Evolutionary conservation across 2,329 filamentous ascomycete genomes (phyloP).

Genomic region (Laburnicola sp.): DNA sequence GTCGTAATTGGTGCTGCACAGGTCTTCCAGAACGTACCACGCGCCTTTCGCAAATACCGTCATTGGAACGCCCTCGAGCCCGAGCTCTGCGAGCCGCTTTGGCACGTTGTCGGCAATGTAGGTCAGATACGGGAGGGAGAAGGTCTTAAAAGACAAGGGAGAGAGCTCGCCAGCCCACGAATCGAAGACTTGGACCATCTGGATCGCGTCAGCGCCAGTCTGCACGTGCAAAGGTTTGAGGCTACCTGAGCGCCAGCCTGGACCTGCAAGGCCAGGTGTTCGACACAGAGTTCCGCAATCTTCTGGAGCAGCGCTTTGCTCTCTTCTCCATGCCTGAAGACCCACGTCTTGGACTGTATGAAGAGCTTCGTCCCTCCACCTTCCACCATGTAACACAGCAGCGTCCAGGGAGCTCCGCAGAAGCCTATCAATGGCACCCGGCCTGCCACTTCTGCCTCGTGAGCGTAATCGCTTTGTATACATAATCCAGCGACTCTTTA

Average conservation of each 20-base stretch:
- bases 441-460: constrained; percentile 81
- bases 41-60: constrained; percentile 97
- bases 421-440: constrained; percentile 94
- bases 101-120: constrained; percentile 84
- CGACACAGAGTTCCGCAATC: constrained; percentile 91
- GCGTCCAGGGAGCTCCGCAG: constrained; percentile 94
- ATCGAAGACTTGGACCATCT: constrained; percentile 95
- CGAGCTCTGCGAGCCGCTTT: constrained; percentile 70
- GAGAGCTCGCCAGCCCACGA: constrained; percentile 96
- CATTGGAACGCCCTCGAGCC: constrained; percentile 84
- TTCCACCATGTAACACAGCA: constrained; percentile 99
- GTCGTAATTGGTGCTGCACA: constrained; percentile 87
- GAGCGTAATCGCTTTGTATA: constrained; percentile 92
- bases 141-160: constrained; percentile 78
- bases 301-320: constrained; percentile 82
- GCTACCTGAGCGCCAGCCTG: constrained; percentile 83
- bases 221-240: too few species aligned
- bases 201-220: constrained; percentile 18
- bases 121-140: constrained; percentile 82
- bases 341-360: constrained; percentile 92
- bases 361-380: constrained; percentile 96
- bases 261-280: constrained; percentile 91
- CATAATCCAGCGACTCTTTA: constrained; percentile 81
- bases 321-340: constrained; percentile 83
- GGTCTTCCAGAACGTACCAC: constrained; percentile 87